Conservation (phyloP, 805 yeast genomes). For the Wickerhamiella azymoides region DNA sequence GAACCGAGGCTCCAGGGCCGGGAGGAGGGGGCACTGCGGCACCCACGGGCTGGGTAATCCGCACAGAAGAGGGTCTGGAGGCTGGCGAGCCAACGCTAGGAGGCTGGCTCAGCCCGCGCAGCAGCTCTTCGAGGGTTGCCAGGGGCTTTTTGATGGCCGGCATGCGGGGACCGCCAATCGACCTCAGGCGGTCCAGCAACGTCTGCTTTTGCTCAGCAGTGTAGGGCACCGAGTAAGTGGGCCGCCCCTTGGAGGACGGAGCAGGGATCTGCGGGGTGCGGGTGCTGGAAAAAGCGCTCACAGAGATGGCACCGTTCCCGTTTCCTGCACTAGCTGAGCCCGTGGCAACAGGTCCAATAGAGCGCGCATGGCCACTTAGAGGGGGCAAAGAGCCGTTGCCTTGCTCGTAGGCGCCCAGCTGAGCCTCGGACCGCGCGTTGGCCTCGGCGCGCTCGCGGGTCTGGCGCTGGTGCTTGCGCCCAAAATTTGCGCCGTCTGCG, state of each 20-base stretch:
- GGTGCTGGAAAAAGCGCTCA: neutral
- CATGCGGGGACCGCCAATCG: neutral
- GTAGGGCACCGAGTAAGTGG: too few species aligned
- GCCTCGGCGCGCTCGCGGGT: conserved; percentile 5
- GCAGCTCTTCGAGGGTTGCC: neutral
- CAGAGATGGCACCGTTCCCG: neutral
- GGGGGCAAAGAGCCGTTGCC: neutral
- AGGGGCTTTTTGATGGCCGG: neutral
- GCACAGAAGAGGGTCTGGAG: neutral
- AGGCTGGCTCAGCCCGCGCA: neutral
- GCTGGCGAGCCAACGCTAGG: neutral
- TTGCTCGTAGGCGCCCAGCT: neutral
- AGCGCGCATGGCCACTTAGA: neutral
- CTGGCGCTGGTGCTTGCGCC: conserved; percentile 3
- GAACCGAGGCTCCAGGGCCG: too few species aligned
- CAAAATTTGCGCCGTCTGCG: neutral
- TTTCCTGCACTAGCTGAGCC: neutral
- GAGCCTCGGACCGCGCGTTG: neutral
- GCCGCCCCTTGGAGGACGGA: too few species aligned
- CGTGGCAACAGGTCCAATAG: neutral
- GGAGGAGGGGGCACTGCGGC: neutral
- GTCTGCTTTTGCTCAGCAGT: neutral
- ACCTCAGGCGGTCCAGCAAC: neutral
- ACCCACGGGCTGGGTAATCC: neutral
- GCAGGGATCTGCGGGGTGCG: too few species aligned